Conservation (phyloP, 495 filamentous ascomycete genomes). For the Margaritispora aquatica region DNA sequence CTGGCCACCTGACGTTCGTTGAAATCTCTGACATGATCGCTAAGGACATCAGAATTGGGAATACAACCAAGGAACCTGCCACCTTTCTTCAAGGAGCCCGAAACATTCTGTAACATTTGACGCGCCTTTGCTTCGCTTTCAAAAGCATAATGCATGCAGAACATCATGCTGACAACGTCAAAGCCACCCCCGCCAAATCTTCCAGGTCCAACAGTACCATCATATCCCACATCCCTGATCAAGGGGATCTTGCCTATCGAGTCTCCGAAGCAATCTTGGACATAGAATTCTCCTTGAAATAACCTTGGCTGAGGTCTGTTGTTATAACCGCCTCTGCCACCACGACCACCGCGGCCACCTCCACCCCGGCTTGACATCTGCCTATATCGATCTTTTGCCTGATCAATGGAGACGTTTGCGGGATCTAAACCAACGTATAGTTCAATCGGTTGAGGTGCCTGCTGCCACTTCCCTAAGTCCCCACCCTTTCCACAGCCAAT, state of each 20-base stretch:
- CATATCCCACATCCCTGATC: conserved; percentile 78
- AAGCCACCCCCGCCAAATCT: conserved; percentile 64
- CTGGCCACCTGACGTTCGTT: conserved; percentile 43
- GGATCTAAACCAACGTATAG: conserved; percentile 92
- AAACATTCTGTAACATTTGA: conserved; percentile 89
- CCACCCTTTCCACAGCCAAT: conserved; percentile 96
- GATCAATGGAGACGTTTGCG: conserved; percentile 83
- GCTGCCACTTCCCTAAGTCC: conserved; percentile 92
- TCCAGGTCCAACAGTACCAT: conserved; percentile 46
- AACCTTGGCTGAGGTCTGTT: conserved; percentile 40
- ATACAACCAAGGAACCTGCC: conserved; percentile 91
- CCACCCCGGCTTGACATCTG: conserved; percentile 57
- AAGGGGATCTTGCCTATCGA: conserved; percentile 71
- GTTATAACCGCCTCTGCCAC: conserved; percentile 34
- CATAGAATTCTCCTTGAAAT: conserved; percentile 80
- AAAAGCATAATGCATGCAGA: conserved; percentile 98
- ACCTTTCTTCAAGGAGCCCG: conserved; percentile 83
- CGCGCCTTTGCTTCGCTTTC: conserved; percentile 84
- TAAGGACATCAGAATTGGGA: conserved; percentile 86
- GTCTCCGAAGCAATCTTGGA: conserved; percentile 85
- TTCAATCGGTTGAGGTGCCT: conserved; percentile 74
- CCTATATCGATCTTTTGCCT: conserved; percentile 77
- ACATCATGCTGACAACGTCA: conserved; percentile 97
- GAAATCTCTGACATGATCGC: conserved; percentile 53
- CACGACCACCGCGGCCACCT: conserved; percentile 47